A percentile compares a stretch with the other conserved stretches of the same genome.
phyloP scores from a whole-genome alignment of 2,329 filamentous ascomycete genomes.

The Colletotrichum orchidophilum region DNA sequence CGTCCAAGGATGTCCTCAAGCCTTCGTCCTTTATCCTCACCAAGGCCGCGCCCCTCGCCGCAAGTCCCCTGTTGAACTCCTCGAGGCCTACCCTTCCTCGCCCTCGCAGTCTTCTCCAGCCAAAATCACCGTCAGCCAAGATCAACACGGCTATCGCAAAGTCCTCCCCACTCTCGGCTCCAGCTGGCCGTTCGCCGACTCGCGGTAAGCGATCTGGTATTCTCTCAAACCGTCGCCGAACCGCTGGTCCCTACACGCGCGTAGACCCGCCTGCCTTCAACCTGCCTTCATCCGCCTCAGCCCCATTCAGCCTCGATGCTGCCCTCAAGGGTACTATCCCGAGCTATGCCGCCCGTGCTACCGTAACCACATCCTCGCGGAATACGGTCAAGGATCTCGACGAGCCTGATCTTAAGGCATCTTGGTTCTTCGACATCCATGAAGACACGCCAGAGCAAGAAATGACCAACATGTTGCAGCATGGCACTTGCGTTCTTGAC shows the following conservation, averaged over 20 bases:
- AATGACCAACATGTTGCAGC: constrained; percentile 91
- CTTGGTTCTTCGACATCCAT: constrained; percentile 94
- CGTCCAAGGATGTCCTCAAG: constrained; percentile 59
- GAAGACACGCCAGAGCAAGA: constrained; percentile 92
- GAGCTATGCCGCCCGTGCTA: constrained; percentile 60
- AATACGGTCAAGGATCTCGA: constrained; percentile 42
- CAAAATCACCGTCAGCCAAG: constrained; percentile 61
- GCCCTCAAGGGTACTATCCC: constrained; percentile 82
- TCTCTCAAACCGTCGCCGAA: constrained; percentile 73
- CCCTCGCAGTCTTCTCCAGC: constrained; percentile 57
- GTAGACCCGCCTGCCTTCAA: constrained; percentile 75
- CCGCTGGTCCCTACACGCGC: constrained; percentile 70
- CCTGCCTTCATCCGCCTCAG: constrained; percentile 52
- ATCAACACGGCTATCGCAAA: constrained; percentile 54
- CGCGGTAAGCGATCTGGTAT: constrained; percentile 74
- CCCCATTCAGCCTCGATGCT: constrained; percentile 86
- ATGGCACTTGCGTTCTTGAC: constrained; percentile 86
- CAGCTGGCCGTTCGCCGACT: constrained; percentile 84
- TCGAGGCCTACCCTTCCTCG: constrained; percentile 42
- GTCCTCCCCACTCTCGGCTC: constrained; percentile 69
- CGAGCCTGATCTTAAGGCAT: constrained; percentile 64
- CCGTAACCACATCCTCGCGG: constrained; percentile 40
- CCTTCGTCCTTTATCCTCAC: constrained; percentile 56
- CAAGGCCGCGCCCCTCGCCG: constrained; percentile 49
- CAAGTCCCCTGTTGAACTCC: constrained; percentile 2